Base-by-base conservation (phyloP, 2,329 filamentous ascomycete species). In the Ophiostoma sp. region DNA sequence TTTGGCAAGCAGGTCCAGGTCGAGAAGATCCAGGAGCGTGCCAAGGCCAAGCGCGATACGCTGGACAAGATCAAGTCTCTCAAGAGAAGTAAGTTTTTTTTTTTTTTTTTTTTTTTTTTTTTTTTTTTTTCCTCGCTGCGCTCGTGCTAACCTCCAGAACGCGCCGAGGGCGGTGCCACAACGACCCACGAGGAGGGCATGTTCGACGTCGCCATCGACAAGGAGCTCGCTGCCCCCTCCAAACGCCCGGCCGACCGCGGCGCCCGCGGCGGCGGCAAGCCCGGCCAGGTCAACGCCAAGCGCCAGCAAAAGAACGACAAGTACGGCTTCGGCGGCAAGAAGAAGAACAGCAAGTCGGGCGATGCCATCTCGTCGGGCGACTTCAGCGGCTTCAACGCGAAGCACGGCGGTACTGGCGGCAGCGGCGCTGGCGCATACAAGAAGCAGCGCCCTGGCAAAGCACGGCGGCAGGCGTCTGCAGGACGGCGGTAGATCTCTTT, bases 1-100 rank as follows among this genome's bases (percentile, higher is more conserved):
- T 99, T 98, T 79, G 95, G 95, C 79, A 99, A 99, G 84, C 92
- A 96, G 80, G 95, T 98, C 69, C 95, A 99, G 83, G 88, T 97
- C 72, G 94, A 94, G 72, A 97, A 97, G 84, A 82, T 96, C 79
- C 94, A 98, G 82, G 94, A 99, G 86, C 86, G 95, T 67, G 89
- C 92, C 68, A 96, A 96, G 85, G 90, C 89, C 77, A 97, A 97
- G 89, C 89, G 88, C 76, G 92, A 96, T 73, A 96, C 93, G 4
- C 83, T 99, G 73, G 95, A 98, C 76, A 97, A 97, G 86, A 97
- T 99, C 77, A 93, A 94, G 81, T 86, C 87, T 36, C 83, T 99
- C 76, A 99, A 99, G 88, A 88, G 94, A 84, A 99, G 94, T 98
- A 84, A 97, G 94, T 97, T 86, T 75, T 27, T 60, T 71, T 75